These are phyloP conservation scores for Wickerhamomyces canadensis DNA, from an alignment of 805 yeast species.

Conservation along the genomic window DNA sequence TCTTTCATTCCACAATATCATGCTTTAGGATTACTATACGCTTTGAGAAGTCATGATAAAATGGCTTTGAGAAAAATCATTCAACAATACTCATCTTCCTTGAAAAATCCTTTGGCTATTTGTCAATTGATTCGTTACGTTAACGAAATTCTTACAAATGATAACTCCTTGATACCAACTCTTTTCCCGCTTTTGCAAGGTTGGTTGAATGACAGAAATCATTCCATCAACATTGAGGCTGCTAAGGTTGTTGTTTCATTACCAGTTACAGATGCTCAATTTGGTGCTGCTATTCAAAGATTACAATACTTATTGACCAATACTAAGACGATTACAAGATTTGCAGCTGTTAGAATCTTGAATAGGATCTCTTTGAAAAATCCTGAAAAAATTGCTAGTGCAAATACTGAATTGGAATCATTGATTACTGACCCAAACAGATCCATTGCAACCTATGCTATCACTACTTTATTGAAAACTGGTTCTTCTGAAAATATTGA, in stretches of 20 bases:
- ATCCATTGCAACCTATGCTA: slow-evolving; percentile 93
- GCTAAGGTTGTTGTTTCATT: slow-evolving; percentile 46
- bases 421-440: slow-evolving; percentile 85
- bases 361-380: slow-evolving; percentile 77
- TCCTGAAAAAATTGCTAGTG: slow-evolving; percentile 73
- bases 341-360: slow-evolving; percentile 88
- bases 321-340: slow-evolving; percentile 84
- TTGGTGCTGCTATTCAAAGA: slow-evolving; percentile 63
- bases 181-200: slow-evolving; percentile 60
- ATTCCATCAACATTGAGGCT: slow-evolving; percentile 89
- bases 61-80: slow-evolving; percentile 91
- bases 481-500: slow-evolving; percentile 89
- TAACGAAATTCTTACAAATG: slow-evolving; percentile 67
- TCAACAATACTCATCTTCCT: slow-evolving; percentile 60
- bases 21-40: slow-evolving; percentile 86
- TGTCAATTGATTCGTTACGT: slow-evolving; percentile 82
- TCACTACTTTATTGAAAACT: slow-evolving; percentile 91
- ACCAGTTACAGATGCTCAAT: slow-evolving; percentile 56
- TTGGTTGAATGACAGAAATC: slow-evolving; percentile 76
- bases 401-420: slow-evolving; percentile 81
- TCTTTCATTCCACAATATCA: slow-evolving; percentile 90
- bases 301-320: slow-evolving; percentile 76
- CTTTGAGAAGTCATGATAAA: slow-evolving; percentile 83
- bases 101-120: slow-evolving; percentile 78
- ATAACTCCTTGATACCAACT: slow-evolving; percentile 50